phyloP scores from a whole-genome alignment of 2,329 filamentous ascomycete genomes.

The Fonsecaea monophora region DNA sequence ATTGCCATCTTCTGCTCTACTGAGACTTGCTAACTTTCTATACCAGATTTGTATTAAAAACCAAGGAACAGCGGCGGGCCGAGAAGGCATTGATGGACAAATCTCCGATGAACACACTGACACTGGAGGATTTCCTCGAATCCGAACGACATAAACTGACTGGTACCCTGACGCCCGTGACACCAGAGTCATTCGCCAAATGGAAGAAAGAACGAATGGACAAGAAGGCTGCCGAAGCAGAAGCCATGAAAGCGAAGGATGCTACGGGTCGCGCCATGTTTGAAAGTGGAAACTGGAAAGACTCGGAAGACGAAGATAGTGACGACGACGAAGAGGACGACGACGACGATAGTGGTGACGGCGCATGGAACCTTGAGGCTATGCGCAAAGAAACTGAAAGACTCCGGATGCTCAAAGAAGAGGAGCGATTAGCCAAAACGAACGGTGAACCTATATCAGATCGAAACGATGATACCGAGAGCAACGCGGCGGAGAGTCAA shows the following conservation, averaged over 20 bases:
- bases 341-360: constrained; percentile 54
- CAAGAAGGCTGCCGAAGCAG: constrained; percentile 94
- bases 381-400: constrained; percentile 85
- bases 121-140: constrained; percentile 95
- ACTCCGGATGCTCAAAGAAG: constrained; percentile 75
- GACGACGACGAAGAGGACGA: constrained; percentile 68
- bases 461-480: constrained; percentile 27
- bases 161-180: constrained; percentile 90
- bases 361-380: constrained; percentile 78
- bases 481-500: constrained; percentile 21
- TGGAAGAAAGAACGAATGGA: constrained; percentile 95
- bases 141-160: constrained; percentile 94
- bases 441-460: constrained; percentile 41
- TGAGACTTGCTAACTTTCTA: constrained; percentile 15
- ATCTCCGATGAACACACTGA: constrained; percentile 90
- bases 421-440: constrained; percentile 64
- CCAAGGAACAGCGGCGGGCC: constrained; percentile 91
- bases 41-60: constrained; percentile 89
- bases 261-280: constrained; percentile 94
- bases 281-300: constrained; percentile 91
- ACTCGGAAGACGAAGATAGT: constrained; percentile 67
- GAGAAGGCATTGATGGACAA: constrained; percentile 98
- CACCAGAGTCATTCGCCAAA: constrained; percentile 87
- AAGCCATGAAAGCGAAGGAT: constrained; percentile 89
- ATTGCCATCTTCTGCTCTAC: constrained; percentile 20